Evolutionary conservation across 2,329 filamentous ascomycete genomes (phyloP).

Genomic region (Fusarium poae): DNA sequence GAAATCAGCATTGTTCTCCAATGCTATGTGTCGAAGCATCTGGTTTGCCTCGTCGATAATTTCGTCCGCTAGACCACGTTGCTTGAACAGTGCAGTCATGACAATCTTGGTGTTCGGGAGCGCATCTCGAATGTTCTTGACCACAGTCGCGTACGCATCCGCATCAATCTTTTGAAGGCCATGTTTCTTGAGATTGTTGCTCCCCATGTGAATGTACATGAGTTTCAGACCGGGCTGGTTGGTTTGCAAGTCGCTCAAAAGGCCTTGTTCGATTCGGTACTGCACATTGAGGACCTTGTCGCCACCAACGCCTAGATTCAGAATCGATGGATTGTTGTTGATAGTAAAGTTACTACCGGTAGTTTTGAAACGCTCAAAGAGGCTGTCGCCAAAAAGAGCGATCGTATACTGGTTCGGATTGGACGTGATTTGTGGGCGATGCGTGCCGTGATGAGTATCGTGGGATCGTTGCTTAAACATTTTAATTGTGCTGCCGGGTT

Average conservation of each 20-base stretch:
- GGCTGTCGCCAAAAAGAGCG: constrained; percentile 16
- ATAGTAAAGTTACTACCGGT: constrained; percentile 1
- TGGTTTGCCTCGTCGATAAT: constrained; percentile 1
- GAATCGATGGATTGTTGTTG: not conserved
- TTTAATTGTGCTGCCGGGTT: rapidly evolving
- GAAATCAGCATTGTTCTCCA: not conserved
- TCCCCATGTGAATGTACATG: constrained; percentile 25
- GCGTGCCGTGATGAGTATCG: constrained; percentile 15
- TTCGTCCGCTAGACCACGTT: not conserved
- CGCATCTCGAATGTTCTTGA: not conserved
- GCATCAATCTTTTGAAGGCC: not conserved
- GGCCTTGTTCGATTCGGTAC: constrained; percentile 12
- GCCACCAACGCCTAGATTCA: constrained; percentile 13
- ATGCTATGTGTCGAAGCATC: not conserved
- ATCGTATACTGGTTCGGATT: not conserved
- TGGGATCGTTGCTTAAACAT: constrained; percentile 31
- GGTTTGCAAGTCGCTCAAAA: not conserved
- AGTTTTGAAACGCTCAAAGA: constrained; percentile 22
- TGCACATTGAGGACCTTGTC: constrained; percentile 24
- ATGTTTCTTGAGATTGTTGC: constrained; percentile 7
- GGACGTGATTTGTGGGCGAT: not conserved
- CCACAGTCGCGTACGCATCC: rapidly evolving
- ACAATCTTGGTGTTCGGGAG: not conserved
- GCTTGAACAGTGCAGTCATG: constrained; percentile 7
- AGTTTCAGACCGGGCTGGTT: not conserved